Evolutionary conservation across 805 yeast genomes (phyloP), one percentile per base, ranked within the genome.

Genomic region (Priceomyces melissophilus): DNA sequence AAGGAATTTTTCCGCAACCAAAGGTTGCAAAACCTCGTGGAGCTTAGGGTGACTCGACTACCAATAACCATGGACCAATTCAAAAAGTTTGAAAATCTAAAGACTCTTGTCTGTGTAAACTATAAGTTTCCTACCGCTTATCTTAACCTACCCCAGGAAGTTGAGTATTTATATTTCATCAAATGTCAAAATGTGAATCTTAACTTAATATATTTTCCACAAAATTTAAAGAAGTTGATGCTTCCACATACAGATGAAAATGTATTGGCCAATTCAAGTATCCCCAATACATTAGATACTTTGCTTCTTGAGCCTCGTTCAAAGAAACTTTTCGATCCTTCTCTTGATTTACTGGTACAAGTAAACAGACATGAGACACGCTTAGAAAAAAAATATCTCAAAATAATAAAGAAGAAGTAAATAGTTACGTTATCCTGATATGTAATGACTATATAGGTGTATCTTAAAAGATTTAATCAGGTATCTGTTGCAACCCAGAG

Each of bases 141-240:
- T 16, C 20, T 26, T 3, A 15, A n/a, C 3, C 29, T 36, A n/a
- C 39, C 39, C 10, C 15, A 14, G 11, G n/a, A n/a, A 11, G 26
- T 36, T 14, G 23, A 17, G 10, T n/a, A 13, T 28, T 11, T 36
- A 16, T 27, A 23, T 11, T 36, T 36, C 16, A 28, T 27, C 29
- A 26, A 16, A 8, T 36, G 39, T 14, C 32, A 36, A 23, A 29
- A 29, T n/a, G n/a, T 36, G 14, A 16, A 36, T 14, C 13, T 29
- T n/a, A 27, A 16, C 13, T 28, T 27, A 13, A 36, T 36, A 11
- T 29, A 23, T 6, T 36, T 36, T 36, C 39, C 39, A 15, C 33
- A 17, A 10, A 17, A 10, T 12, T 36, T 36, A 25, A 36, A 16
- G 26, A 16, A 13, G 17, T 15, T 36, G 12, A 36, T 36, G 39